Base-by-base conservation (phyloP, 306 rosid genomes). In the Pterocarpus macrocarpus region DNA sequence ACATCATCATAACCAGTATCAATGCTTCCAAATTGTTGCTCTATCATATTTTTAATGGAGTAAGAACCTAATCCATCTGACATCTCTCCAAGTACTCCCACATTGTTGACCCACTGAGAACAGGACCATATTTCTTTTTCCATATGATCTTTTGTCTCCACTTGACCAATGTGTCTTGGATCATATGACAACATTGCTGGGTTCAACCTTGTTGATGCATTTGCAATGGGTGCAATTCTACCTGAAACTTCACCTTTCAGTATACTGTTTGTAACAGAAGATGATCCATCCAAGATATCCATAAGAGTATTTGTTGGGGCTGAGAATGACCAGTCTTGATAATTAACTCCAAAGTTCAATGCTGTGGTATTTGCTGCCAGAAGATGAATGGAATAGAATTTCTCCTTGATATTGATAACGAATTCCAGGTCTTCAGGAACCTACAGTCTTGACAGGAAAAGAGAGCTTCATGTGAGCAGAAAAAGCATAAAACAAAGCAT, bases 341-440 rank as follows among this genome's bases (percentile, higher is more conserved):
- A 66, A 75, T 83, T 80, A 22, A 36, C 73, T 28, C 69, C 79
- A 8, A 43, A 56, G 83, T 43, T 78, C 64, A 73, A 85, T 17
- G 89, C 50, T 11, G 44, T 17, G 45, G 67, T 17, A 59, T 80
- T 77, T 76, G 85, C 87, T 64, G 44, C 79, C 56, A 71, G 33
- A 67, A 52, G 62, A 35, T 79, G 86, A 81, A 86, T 36, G 67
- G 82, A 75, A 83, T 56, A 77, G 71, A 93, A 89, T 79, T 86
- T 84, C 59, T 93, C 91, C 79, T 79, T 93, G 56, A 93, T 73
- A 77, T 79, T 81, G 65, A 81, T 80, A 80, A 91, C 89, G 76
- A 85, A 79, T 3, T 83, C 82, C 49, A 84, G 77, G 64, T 93
- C 97, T 89, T 95, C 98, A 47, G 89, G 82, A 90, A 95, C 89